Percentiles rank a stretch among this genome's conserved stretches.
phyloP scores from a whole-genome alignment of 768 basidiomycete species.

The Auriscalpium microsporum region DNA sequence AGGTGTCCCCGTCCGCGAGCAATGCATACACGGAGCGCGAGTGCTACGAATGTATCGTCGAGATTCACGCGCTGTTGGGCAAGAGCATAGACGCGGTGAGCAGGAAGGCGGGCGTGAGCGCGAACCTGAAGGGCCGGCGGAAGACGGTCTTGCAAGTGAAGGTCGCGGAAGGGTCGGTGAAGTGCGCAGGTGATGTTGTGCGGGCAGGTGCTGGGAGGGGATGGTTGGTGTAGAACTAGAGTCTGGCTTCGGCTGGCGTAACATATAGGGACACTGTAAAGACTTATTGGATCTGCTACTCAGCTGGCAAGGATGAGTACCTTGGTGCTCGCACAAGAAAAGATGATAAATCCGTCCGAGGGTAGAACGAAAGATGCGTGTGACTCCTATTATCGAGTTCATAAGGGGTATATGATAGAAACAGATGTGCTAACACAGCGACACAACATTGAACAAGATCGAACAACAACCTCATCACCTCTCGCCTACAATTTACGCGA shows the following conservation, averaged over 20 bases:
- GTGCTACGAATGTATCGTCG: slow-evolving; percentile 61
- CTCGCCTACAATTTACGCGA: too few species aligned
- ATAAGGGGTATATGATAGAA: too few species aligned
- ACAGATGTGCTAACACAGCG: too few species aligned
- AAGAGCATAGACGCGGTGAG: slow-evolving; percentile 32
- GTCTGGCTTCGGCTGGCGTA: slow-evolving; percentile 32
- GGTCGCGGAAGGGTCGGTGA: slow-evolving; percentile 25
- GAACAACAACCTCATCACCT: too few species aligned
- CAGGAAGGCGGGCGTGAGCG: slow-evolving; percentile 16
- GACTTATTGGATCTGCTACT: too few species aligned
- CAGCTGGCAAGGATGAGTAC: too few species aligned
- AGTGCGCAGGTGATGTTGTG: slow-evolving; percentile 23
- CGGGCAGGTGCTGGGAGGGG: slow-evolving; percentile 17
- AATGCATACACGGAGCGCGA: slow-evolving; percentile 52
- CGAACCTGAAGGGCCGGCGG: slow-evolving; percentile 18
- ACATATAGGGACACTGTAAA: too few species aligned
- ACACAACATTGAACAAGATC: too few species aligned
- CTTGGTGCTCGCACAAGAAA: too few species aligned
- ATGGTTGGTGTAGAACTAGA: slow-evolving; percentile 55
- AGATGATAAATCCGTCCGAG: too few species aligned
- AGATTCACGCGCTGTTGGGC: slow-evolving; percentile 54
- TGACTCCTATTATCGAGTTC: too few species aligned
- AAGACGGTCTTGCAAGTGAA: neutral
- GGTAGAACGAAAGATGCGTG: too few species aligned
- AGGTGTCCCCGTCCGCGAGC: slow-evolving; percentile 12